A percentile compares a stretch with the other conserved stretches of the same genome.
These are phyloP conservation scores for Naganishia sp. DNA, from an alignment of 1,284 basidiomycete genomes.

Conservation along the genomic window DNA sequence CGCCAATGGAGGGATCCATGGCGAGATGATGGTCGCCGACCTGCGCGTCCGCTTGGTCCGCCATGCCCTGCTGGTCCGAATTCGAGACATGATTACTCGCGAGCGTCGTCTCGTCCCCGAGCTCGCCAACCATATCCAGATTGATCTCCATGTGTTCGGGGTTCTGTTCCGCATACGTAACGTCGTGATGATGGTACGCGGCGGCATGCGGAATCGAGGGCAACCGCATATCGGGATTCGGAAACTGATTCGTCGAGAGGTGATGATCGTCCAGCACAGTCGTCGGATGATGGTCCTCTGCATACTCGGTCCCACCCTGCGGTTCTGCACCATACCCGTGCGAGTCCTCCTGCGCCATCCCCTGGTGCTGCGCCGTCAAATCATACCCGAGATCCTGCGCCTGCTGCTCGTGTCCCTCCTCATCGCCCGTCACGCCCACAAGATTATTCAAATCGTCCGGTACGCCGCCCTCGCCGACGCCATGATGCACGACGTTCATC, in stretches of 20 bases:
- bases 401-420: conserved; percentile 13
- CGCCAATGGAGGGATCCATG: conserved; percentile 7
- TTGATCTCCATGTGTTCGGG: conserved; percentile 20
- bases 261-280: conserved; percentile 22
- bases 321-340: conserved; percentile 15
- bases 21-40: conserved; percentile 2
- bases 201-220: conserved; percentile 16
- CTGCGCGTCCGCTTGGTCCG: conserved; percentile 1
- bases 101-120: conserved; percentile 17
- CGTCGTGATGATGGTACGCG: background rate
- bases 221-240: conserved; percentile 26
- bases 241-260: conserved; percentile 24
- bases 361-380: conserved; percentile 11
- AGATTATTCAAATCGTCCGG: conserved; percentile 14
- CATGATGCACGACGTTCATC: conserved; percentile 16
- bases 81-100: conserved; percentile 4
- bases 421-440: conserved; percentile 10
- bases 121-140: conserved; percentile 17
- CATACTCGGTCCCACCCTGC: conserved; percentile 17
- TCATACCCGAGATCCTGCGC: conserved; percentile 22
- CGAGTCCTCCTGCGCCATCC: background rate
- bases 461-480: background rate
- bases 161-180: conserved; percentile 7
- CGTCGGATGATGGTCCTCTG: conserved; percentile 10
- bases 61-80: background rate